Evolutionary conservation across 352 stramenopile genomes (phyloP), one percentile per base, ranked within the genome.

Genomic region (Phytopythium montanum): DNA sequence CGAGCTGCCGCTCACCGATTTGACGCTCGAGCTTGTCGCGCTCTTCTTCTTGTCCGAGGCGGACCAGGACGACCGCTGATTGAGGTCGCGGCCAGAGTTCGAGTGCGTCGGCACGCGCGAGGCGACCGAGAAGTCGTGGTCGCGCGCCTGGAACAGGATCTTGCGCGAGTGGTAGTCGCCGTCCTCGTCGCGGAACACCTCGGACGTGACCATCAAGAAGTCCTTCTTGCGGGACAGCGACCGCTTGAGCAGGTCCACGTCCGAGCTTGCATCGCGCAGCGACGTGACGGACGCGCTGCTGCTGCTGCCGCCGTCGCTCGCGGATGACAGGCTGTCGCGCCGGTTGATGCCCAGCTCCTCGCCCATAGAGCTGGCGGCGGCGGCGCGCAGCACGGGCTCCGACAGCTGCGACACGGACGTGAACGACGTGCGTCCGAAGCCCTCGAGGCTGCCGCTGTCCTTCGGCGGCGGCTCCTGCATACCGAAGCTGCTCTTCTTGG

Each of bases 171-270:
- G 87, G 56, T 90, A 94, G 66, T 92, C 87, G 21, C 87, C 87
- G 10, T 83, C 82, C 64, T 94, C 79, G 56, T 88, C 76, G 54
- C 85, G 85, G 44, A 95, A 94, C n/a, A 95, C 87, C 53, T 95
- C 85, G 0, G 84, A 93, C 16, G 86, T 96, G 26, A 96, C 85
- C 88, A 96, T 96, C 45, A 96, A 67, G 49, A 96, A 96, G 60
- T 96, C 88, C 39, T 94, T 92, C 59, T 95, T 93, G 18, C 87
- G 79, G 38, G 84, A 93, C 2, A 96, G 71, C 48, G 85, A 91
- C 3, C 87, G 79, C 65, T 94, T 93, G 68, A 92, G 76, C 56
- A 95, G 61, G 29, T 92, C 83, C 26, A 70, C 78, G 41, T 95
- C 86, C 8, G 73, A 81, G 28, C 49, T 60, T 9, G 39, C 55